phyloP scores from a whole-genome alignment of 192 early-diverging fungal species.

The Dissophora globulifera region DNA sequence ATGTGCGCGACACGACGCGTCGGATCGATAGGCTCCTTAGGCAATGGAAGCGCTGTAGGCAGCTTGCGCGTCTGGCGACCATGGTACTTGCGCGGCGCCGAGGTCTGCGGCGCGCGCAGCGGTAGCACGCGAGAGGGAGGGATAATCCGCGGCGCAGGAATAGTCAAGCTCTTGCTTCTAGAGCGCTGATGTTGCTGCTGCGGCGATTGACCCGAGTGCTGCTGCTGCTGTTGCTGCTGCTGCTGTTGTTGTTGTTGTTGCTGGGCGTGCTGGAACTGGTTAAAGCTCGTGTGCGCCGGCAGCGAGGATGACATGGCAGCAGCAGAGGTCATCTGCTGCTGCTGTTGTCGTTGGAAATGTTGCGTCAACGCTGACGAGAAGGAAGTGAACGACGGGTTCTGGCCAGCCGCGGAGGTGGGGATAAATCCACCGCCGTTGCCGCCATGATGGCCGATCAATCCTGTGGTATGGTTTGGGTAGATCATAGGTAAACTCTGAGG shows the following conservation, averaged over 20 bases:
- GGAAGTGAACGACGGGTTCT: conserved; percentile 27
- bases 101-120: conserved; percentile 31
- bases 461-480: conserved; percentile 30
- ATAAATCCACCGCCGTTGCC: conserved; percentile 12
- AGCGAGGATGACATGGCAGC: conserved; percentile 44
- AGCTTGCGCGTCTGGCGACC: conserved; percentile 50
- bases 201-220: background rate
- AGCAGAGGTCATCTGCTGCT: conserved; percentile 30
- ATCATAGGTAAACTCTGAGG: conserved; percentile 45
- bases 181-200: conserved; percentile 20
- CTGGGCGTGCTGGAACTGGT: conserved; percentile 18
- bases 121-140: conserved; percentile 40
- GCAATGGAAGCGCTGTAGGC: background rate
- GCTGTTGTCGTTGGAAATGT: conserved; percentile 44
- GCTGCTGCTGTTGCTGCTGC: conserved; percentile 16
- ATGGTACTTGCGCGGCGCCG: conserved; percentile 47
- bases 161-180: conserved; percentile 44
- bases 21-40: conserved; percentile 37
- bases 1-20: conserved; percentile 57
- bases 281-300: conserved; percentile 16
- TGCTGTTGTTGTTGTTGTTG: conserved; percentile 14
- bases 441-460: background rate
- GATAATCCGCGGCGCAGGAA: conserved; percentile 43
- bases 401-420: conserved; percentile 11
- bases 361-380: conserved; percentile 41